Evolutionary conservation across 768 basidiomycete genomes (phyloP), one percentile per base, ranked within the genome.

Genomic region (Omphalotus guepiniiformis): DNA sequence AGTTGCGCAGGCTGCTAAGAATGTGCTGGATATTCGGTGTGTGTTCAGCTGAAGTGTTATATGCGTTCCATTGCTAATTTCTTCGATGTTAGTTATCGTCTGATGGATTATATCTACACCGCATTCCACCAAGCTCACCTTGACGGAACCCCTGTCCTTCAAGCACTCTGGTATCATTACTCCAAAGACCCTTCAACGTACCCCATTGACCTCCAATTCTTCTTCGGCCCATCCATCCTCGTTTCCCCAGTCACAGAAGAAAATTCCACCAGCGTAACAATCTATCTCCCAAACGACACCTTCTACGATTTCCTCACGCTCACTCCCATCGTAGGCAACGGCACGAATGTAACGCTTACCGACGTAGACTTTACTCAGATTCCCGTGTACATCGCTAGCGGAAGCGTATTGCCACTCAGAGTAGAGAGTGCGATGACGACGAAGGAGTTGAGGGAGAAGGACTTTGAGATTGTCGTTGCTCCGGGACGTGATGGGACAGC

Each of bases 71-170:
- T 39, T 30, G 8, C 27, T 44, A 21, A 35, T 15, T 36, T 12
- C 35, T 21, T 36, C 29, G 6, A 38, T 39, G 7, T 29, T 25
- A 83, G 81, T 12, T 84, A 85, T 55, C 82, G 82, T 42, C 68
- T 86, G 3, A 54, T 87, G 39, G 85, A 86, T 58, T 86, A 87
- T 63, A 58, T 87, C 48, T 86, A 83, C 62, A 87, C 85, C 4
- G 74, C 80, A 2, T 79, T 86, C 72, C 82, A 85, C 58, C 61
- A 71, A 39, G 79, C 80, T 2, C 66, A 68, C 49, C 38, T 66
- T 15, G 74, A 79, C 50, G 85, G 84, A n/a, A 79, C 80, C 1
- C 81, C 84, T 4, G 72, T 84, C 22, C 65, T 84, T n/a, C 68
- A 77, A 46, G 81, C 84, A 12, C 60, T 85, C 27, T 85, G 74